Base-by-base conservation (phyloP, 768 basidiomycete genomes). In the Mycena floridula region DNA sequence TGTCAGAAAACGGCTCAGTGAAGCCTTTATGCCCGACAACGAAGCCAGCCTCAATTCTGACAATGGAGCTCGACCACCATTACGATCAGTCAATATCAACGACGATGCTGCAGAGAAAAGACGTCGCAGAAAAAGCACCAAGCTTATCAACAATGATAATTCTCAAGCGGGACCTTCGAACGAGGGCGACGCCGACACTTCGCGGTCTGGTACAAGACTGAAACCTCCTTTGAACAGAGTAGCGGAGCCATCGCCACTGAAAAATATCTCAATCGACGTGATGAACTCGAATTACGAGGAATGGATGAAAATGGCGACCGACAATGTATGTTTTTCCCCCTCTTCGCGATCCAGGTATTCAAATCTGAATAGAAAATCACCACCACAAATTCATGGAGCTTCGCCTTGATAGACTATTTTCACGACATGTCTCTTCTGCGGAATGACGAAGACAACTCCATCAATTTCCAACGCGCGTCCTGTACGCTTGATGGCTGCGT, bases 241-340 rank as follows among this genome's bases (percentile, higher is more conserved):
- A 77, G 73, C 48, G 75, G n/a, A n/a, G n/a, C 81, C 21, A 77
- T 84, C 3, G 74, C 74, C 27, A 70, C 79, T 7, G 79, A 79
- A 2, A 61, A 65, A 2, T 6, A 12, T 7, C 59, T 74, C 85
- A 0, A 65, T 84, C 52, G 89, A 94, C 51, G 77, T 92, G n/a
- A 89, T 89, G 79, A 89, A 74, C 64, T 85, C 82, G 28, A 96
- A 93, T 55, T 96, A 85, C 57, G 96, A 99, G 61, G 93, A 98
- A 64, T 98, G 96, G 96, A 98, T 99, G 95, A 98, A 98, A 72
- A 83, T 98, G 82, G 93, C 94, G 1, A 98, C 95, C 2, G 95
- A 98, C 60, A 98, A 98, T 64, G 96, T 97, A 59, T 54, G 81
- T 69, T 42, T 23, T 43, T 16, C 16, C 32, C 27, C n/a, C 35